phyloP scores from a whole-genome alignment of 169 alveolate genomes.

The Theileria equi region DNA sequence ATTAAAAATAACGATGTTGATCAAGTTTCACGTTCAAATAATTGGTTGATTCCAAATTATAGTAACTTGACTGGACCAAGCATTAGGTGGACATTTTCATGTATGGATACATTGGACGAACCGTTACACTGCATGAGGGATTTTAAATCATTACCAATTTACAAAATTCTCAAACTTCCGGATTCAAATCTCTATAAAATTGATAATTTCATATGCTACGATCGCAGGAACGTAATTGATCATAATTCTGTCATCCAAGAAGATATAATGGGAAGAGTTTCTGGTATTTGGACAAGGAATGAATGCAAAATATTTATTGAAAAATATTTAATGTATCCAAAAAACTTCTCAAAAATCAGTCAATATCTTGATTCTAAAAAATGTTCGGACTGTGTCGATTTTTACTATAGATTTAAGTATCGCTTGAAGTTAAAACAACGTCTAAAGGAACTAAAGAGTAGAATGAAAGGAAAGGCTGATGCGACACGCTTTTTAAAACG shows the following conservation, averaged over 20 bases:
- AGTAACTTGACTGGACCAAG: constrained; percentile 80
- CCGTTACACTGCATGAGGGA: constrained; percentile 49
- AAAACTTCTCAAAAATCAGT: constrained; percentile 82
- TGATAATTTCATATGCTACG: constrained; percentile 35
- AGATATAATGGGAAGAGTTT: constrained; percentile 45
- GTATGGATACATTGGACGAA: constrained; percentile 54
- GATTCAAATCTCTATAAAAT: constrained; percentile 47
- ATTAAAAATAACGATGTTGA: constrained; percentile 3
- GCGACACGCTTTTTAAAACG: constrained; percentile 48
- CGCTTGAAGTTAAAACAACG: constrained; percentile 59
- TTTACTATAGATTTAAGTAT: constrained; percentile 67
- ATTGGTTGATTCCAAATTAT: constrained; percentile 68
- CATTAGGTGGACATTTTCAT: constrained; percentile 66
- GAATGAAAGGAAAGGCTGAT: constrained; percentile 32
- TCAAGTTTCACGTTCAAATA: constrained; percentile 19
- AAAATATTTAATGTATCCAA: constrained; percentile 84
- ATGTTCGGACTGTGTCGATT: constrained; percentile 80
- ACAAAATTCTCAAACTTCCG: constrained; percentile 44
- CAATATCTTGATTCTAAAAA: constrained; percentile 80
- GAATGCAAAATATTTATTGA: constrained; percentile 79
- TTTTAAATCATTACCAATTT: constrained; percentile 54
- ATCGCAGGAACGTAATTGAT: constrained; percentile 32
- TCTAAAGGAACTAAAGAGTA: constrained; percentile 29
- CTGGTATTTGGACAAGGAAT: constrained; percentile 77
- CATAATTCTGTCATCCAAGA: constrained; percentile 45